Evolutionary conservation across 169 alveolate species (phyloP).

Genomic region (Babesia bovis): DNA sequence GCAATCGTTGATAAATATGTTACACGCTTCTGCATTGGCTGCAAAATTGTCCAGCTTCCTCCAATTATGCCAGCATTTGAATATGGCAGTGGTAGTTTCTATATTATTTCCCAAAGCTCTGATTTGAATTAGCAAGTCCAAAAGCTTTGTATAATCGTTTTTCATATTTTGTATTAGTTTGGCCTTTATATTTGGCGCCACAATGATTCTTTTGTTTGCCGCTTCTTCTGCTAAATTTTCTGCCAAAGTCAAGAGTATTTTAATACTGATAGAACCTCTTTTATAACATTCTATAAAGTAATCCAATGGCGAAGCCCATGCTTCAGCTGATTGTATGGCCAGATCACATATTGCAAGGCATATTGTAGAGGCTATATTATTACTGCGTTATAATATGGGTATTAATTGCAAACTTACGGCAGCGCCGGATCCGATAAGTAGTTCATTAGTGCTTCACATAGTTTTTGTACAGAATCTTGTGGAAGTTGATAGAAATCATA

Average conservation of each 20-base stretch:
- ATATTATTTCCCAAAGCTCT: conserved; percentile 24
- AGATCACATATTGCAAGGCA: conserved; percentile 57
- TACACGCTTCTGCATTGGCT: conserved; percentile 19
- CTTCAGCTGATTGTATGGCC: conserved; percentile 47
- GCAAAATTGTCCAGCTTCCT: conserved; percentile 34
- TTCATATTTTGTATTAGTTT: conserved; percentile 9
- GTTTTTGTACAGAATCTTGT: conserved; percentile 12
- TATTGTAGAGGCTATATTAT: conserved; percentile 25
- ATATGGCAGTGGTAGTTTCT: conserved; percentile 22
- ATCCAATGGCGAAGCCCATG: conserved; percentile 54
- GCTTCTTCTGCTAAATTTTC: conserved; percentile 53
- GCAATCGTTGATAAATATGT: conserved; percentile 39
- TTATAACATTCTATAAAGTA: conserved; percentile 41
- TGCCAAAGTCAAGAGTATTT: conserved; percentile 18
- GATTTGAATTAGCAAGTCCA: conserved; percentile 21
- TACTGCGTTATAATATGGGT: conserved; percentile 2
- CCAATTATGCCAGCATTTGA: conserved; percentile 58
- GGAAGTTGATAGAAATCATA: conserved; percentile 65
- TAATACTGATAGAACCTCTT: conserved; percentile 22
- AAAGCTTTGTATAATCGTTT: conserved; percentile 23
- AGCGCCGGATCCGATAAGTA: conserved; percentile 17
- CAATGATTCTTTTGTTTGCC: conserved; percentile 20
- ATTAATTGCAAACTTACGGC: conserved; percentile 27
- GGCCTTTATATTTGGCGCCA: conserved; percentile 23
- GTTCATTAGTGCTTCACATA: conserved; percentile 40